Evolutionary conservation across 768 basidiomycete genomes (phyloP), one percentile per base, ranked within the genome.

Genomic region (Lentinula raphanica): DNA sequence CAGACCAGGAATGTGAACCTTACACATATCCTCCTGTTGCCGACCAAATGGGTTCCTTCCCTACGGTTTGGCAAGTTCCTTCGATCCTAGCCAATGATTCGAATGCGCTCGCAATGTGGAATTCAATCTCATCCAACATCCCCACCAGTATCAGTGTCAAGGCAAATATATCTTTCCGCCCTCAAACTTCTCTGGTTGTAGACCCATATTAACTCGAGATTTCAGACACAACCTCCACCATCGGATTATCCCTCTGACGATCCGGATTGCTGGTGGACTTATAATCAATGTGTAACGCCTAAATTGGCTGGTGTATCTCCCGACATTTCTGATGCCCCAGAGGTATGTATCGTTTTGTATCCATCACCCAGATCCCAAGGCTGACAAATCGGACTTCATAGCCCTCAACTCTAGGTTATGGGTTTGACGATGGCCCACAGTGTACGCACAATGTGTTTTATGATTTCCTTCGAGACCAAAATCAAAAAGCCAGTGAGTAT

Each of bases 361-460:
- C 12, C 23, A 49, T 11, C 3, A 8, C 15, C 12, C 29, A 36
- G 19, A 19, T 8, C 42, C 21, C 11, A 31, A 17, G 38, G 29
- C n/a, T 44, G 42, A 44, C 5, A 2, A 48, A 17, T 17, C 0
- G 19, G n/a, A n/a, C 49, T 50, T 9, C 32, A n/a, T 59, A 45
- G 54, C 54, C 54, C 15, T 29, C 31, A 9, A 82, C 84, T 3
- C 68, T 84, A 17, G 85, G 82, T 1, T 85, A 81, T 50, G 81
- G 76, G 2, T 86, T 86, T 58, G 85, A 86, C 60, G 84, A 86
- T 59, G 85, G 85, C 0, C 85, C 85, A 2, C 84, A 82, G 61
- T 86, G 84, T 63, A 78, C 82, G 3, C 85, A 86, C 60, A 86
- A 86, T 56, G 74, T 71, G 2, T 86, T 85, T 59, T 86, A 86